phyloP scores from a whole-genome alignment of 495 filamentous ascomycete species.

The Saxophila tyrrhenica region DNA sequence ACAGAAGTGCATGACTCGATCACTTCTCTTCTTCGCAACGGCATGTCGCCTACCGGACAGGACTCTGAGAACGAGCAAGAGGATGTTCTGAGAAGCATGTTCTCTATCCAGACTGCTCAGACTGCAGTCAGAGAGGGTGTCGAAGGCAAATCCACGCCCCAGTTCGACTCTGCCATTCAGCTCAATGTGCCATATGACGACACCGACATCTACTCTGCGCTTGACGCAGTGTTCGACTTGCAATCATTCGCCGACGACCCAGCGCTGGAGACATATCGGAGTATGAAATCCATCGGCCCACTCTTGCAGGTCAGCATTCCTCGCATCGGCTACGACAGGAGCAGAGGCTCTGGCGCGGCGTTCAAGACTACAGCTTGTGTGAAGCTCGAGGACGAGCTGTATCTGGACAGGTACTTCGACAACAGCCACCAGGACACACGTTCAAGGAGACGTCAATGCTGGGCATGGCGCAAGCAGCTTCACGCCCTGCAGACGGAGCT shows the following conservation, averaged over 20 bases:
- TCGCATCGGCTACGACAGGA: constrained; percentile 56
- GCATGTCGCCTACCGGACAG: constrained; percentile 55
- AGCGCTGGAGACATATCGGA: constrained; percentile 56
- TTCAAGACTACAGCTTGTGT: constrained; percentile 74
- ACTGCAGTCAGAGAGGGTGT: constrained; percentile 8
- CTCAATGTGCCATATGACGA: constrained; percentile 15
- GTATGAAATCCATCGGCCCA: constrained; percentile 67
- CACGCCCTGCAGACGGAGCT: constrained; percentile 41
- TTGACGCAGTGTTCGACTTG: constrained; percentile 39
- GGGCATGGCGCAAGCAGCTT: constrained; percentile 55
- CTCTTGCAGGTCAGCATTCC: constrained; percentile 83
- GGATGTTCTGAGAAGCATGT: constrained; percentile 58
- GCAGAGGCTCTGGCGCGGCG: constrained; percentile 36
- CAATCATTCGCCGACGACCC: constrained; percentile 1
- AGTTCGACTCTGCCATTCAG: constrained; percentile 7
- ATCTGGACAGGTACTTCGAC: constrained; percentile 83
- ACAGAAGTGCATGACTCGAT: constrained; percentile 90
- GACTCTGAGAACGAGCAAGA: constrained; percentile 60
- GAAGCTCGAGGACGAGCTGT: constrained; percentile 62
- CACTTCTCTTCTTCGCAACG: constrained; percentile 77
- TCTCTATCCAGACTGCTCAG: constrained; percentile 16
- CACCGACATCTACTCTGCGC: constrained; percentile 63
- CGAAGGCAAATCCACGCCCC: not conserved
- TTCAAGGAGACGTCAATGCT: constrained; percentile 51
- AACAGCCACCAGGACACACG: constrained; percentile 46